These are phyloP conservation scores for Teratosphaeria gauchensis DNA, from an alignment of 2,329 filamentous ascomycete genomes.

Conservation along the genomic window DNA sequence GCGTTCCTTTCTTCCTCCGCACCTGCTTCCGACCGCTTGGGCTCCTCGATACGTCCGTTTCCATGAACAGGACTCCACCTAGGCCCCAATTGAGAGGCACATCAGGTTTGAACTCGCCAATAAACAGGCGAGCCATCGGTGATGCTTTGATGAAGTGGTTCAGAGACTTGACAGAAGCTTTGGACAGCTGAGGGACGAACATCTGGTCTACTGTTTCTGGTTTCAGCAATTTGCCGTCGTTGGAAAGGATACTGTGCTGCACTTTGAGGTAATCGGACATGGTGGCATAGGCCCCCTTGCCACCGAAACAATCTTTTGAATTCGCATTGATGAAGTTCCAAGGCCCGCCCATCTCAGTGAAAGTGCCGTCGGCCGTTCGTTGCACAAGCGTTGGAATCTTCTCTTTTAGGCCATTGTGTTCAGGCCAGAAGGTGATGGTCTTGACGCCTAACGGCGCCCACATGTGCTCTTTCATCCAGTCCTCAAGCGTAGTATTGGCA, in stretches of 20 bases:
- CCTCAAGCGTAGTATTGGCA: slow-evolving; percentile 34
- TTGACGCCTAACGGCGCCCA: slow-evolving; percentile 36
- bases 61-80: slow-evolving; percentile 34
- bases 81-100: slow-evolving; percentile 30
- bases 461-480: slow-evolving; percentile 37
- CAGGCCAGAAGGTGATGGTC: slow-evolving; percentile 23
- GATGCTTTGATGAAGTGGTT: slow-evolving; percentile 18
- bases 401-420: slow-evolving; percentile 7
- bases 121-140: slow-evolving; percentile 24
- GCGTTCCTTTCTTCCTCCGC: slow-evolving; percentile 30
- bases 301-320: slow-evolving; percentile 25
- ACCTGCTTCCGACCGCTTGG: slow-evolving; percentile 2
- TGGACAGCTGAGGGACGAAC: slow-evolving; percentile 39
- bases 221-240: slow-evolving; percentile 41
- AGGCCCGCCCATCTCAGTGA: slow-evolving; percentile 9
- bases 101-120: slow-evolving; percentile 24
- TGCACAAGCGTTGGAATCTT: slow-evolving; percentile 13
- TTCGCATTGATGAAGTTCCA: slow-evolving; percentile 13
- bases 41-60: slow-evolving; percentile 21
- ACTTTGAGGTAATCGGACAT: slow-evolving; percentile 37
- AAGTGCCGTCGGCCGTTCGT: slow-evolving; percentile 12
- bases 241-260: slow-evolving; percentile 36
- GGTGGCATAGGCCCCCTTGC: slow-evolving; percentile 22
- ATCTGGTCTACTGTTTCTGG: slow-evolving; percentile 34
- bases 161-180: slow-evolving; percentile 14